Conservation (phyloP, 768 basidiomycete species). For the Russula abietina region DNA sequence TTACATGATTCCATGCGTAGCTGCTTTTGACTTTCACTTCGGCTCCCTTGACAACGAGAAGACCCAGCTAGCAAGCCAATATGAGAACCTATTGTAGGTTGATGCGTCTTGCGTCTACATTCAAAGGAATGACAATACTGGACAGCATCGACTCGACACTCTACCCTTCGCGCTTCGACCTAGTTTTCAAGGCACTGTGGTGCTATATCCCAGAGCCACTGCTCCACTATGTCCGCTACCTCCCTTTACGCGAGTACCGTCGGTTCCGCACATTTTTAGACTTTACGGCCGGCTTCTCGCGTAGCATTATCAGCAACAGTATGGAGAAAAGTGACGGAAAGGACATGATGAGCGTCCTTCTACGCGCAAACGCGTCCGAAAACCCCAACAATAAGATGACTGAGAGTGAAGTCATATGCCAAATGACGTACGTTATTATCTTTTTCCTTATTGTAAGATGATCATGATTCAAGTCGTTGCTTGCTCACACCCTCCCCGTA, state of each 20-base stretch:
- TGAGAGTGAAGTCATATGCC: conserved; percentile 7
- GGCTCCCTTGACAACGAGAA: conserved; percentile 18
- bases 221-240: conserved; percentile 21
- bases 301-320: conserved; percentile 8
- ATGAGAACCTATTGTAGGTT: conserved; percentile 21
- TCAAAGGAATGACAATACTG: background rate
- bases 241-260: conserved; percentile 21
- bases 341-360: conserved; percentile 22
- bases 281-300: conserved; percentile 11
- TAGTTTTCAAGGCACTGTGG: conserved; percentile 21
- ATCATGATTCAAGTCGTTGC: no score
- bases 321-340: conserved; percentile 13
- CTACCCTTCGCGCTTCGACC: conserved; percentile 17
- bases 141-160: conserved; percentile 22
- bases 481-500: background rate
- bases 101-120: background rate
- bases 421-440: conserved; percentile 18
- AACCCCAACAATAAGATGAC: conserved; percentile 4
- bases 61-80: conserved; percentile 5
- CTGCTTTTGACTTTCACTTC: conserved; percentile 23
- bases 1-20: background rate
- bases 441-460: background rate
- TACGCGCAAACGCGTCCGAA: conserved; percentile 20
- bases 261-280: conserved; percentile 16
- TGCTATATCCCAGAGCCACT: conserved; percentile 14